phyloP scores from a whole-genome alignment of 768 basidiomycete species.

The Coprinopsis strossmayeri region DNA sequence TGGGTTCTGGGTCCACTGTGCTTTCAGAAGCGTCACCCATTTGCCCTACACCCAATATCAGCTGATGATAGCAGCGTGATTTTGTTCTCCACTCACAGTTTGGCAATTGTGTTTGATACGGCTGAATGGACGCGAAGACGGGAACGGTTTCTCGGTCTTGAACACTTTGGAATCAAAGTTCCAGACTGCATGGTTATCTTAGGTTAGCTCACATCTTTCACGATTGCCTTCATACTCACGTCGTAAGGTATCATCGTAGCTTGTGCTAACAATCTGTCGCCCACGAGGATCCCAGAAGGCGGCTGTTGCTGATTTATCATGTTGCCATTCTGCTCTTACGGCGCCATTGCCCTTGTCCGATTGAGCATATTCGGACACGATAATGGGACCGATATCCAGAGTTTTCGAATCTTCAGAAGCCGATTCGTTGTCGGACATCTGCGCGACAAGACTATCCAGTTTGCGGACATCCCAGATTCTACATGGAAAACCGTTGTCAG shows the following conservation, averaged over 20 bases:
- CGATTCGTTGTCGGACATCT: conserved; percentile 23
- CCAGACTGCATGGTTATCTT: conserved; percentile 57
- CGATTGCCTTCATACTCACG: conserved; percentile 34
- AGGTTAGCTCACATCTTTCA: neutral
- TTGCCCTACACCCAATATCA: conserved; percentile 45
- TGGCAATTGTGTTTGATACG: conserved; percentile 71
- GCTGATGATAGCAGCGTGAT: neutral
- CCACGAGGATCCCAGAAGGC: conserved; percentile 86
- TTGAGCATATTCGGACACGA: conserved; percentile 43
- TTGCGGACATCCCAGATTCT: conserved; percentile 83
- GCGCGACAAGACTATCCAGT: conserved; percentile 36
- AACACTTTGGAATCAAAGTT: conserved; percentile 52
- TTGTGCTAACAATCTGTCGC: conserved; percentile 73
- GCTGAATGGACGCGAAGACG: conserved; percentile 56
- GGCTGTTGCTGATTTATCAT: conserved; percentile 74
- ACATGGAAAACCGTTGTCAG: conserved; percentile 3
- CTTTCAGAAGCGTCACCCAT: conserved; percentile 75
- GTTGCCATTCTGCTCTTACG: conserved; percentile 59
- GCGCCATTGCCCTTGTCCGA: conserved; percentile 47
- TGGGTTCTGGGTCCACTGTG: conserved; percentile 74
- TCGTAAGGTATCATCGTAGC: conserved; percentile 74
- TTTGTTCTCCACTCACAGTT: conserved; percentile 42
- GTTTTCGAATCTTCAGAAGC: conserved; percentile 33
- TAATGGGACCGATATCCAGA: too few relatives aligned
- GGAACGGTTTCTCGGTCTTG: conserved; percentile 40